A percentile compares a stretch with the other conserved stretches of the same genome.
Conservation (phyloP, 371 early-diverging fungal genomes). For the Mucor plumbeus region DNA sequence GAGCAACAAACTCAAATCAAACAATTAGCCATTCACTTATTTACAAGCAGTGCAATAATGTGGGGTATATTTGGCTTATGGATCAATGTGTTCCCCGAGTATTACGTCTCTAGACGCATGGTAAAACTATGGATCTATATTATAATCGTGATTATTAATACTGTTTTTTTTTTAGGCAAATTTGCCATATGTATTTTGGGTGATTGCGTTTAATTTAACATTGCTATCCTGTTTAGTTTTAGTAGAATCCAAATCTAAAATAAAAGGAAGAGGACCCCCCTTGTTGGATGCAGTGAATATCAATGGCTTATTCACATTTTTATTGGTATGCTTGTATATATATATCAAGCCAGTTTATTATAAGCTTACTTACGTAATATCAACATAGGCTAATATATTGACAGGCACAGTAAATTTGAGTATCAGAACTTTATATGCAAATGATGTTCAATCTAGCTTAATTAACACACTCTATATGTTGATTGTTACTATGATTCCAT, state of each 20-base stretch:
- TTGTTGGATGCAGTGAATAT: conserved; percentile 75
- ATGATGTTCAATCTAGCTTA: conserved; percentile 42
- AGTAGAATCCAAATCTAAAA: conserved; percentile 48
- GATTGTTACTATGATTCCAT: conserved; percentile 41
- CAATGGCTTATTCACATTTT: conserved; percentile 83
- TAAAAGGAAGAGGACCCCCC: conserved; percentile 48
- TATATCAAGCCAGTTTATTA: background rate
- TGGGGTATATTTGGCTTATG: conserved; percentile 47
- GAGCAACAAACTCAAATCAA: background rate
- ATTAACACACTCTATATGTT: conserved; percentile 65
- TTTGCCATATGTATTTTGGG: conserved; percentile 78
- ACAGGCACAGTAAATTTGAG: conserved; percentile 84
- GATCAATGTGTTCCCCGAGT: conserved; percentile 22
- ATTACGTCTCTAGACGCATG: conserved; percentile 70
- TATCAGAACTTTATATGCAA: conserved; percentile 69
- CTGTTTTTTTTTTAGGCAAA: conserved; percentile 64
- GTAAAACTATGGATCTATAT: conserved; percentile 29
- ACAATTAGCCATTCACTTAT: conserved; percentile 22
- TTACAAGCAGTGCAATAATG: conserved; percentile 12
- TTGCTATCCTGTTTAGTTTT: conserved; percentile 58
- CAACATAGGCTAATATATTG: conserved; percentile 72
- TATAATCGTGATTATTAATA: background rate
- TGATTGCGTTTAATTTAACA: conserved; percentile 69
- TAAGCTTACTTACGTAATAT: conserved; percentile 5
- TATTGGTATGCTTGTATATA: conserved; percentile 57